Evolutionary conservation across 495 filamentous ascomycete genomes (phyloP), one percentile per base, ranked within the genome.

Genomic region (Aspergillus cristatus): DNA sequence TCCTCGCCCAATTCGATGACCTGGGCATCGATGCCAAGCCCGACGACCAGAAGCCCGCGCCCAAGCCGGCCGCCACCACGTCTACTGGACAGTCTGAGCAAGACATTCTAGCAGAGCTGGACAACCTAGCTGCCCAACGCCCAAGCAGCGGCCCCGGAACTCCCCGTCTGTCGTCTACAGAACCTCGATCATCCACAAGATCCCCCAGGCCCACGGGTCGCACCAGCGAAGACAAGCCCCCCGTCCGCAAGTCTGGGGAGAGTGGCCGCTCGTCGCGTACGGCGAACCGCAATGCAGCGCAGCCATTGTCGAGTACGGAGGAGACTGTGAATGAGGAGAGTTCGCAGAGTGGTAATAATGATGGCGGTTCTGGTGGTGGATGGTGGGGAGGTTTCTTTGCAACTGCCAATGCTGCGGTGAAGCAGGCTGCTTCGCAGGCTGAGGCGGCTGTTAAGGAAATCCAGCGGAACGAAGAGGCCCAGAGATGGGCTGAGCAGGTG

Each of bases 391-490:
- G 88, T 8, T 48, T 95, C 15, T 79, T 90, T 47, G 69, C 72
- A 17, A 71, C 70, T 1, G 75, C 76, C 16, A 68, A 50, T 29
- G 85, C 87, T 24, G 93, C 90, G 30, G 84, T 94, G 60, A 95
- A 94, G 71, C 20, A 24, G 20, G 91, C 93, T 20, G 87, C 97
- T 57, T 86, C 80, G n/a, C 85, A 88, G 54, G 91, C 93, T 20
- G 87, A 97, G 58, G 86, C 80, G 12, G 79, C 88, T 1, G 88
- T 94, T 34, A 94, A 94, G 54, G 87, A 95, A 54, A 87, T 97
- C 28, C 86, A 93, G 55, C 83, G 87, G 50, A 95, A 94, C 42
- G 88, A 98, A 60, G 91, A 98, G 57, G 91, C 89, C 28, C 85
- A 87, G 62, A 79, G 82, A 60, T 97, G 91, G 91, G 91, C 88